Evolutionary conservation across 176 grass and related monocot genomes (phyloP).

Genomic region (Typha latifolia): DNA sequence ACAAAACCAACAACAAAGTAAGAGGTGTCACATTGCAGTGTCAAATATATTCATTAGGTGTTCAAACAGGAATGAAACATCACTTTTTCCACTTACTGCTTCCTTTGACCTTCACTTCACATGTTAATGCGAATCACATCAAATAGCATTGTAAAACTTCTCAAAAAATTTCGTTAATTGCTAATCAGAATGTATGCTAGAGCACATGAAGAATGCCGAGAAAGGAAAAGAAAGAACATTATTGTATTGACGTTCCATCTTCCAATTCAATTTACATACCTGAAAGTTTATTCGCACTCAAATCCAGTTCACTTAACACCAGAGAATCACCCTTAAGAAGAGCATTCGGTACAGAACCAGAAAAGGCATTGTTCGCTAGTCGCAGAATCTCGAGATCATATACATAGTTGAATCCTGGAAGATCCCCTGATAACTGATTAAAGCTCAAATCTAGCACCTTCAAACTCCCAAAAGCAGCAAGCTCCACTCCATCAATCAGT

Average conservation of each 20-base stretch:
- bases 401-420: constrained; percentile 99
- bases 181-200: background rate
- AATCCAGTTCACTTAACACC: constrained; percentile 73
- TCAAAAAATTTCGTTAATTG: background rate
- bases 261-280: constrained; percentile 25
- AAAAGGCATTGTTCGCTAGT: constrained; percentile 72
- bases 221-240: background rate
- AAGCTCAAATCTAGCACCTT: constrained; percentile 94
- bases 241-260: background rate
- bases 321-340: constrained; percentile 97
- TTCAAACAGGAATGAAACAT: background rate
- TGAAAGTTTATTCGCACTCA: constrained; percentile 88
- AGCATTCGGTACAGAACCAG: constrained; percentile 77
- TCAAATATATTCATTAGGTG: no score
- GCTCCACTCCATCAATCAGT: constrained; percentile 76
- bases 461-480: constrained; percentile 84
- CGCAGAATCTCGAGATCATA: constrained; percentile 94
- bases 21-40: no score
- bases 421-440: constrained; percentile 74
- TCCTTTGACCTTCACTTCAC: background rate
- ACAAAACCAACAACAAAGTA: no score
- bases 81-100: background rate
- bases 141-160: background rate
- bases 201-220: background rate
- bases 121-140: background rate